Conservation (phyloP, 257 asterid genomes). For the Buddleja alternifolia region DNA sequence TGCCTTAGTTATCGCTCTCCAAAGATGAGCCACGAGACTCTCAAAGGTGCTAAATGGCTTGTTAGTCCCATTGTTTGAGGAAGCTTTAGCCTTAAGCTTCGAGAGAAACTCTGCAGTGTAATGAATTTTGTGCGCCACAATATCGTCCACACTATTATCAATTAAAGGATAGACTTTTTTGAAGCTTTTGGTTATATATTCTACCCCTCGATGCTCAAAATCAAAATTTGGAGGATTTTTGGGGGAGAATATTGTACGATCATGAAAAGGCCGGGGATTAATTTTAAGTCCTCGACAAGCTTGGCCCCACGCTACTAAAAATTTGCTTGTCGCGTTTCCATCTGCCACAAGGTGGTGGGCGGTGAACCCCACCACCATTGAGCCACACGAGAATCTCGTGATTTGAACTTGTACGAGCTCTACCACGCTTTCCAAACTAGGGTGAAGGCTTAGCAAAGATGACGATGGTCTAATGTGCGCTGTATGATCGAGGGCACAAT, state of each 20-base stretch:
- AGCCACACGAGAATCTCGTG: conserved; percentile 81
- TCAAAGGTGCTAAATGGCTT: conserved; percentile 78
- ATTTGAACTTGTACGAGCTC: conserved; percentile 82
- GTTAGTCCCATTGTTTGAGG: conserved; percentile 35
- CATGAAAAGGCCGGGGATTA: conserved; percentile 54
- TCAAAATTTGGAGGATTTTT: conserved; percentile 57
- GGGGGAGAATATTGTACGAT: conserved; percentile 60
- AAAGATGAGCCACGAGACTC: conserved; percentile 79
- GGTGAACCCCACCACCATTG: conserved; percentile 76
- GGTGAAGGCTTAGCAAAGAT: conserved; percentile 64
- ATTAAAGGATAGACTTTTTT: conserved; percentile 41
- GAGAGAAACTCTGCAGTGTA: conserved; percentile 60
- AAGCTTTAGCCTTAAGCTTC: conserved; percentile 64
- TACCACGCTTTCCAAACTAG: conserved; percentile 47
- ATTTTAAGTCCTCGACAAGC: conserved; percentile 57
- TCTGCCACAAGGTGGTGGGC: conserved; percentile 81
- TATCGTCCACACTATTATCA: conserved; percentile 44
- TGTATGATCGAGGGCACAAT: conserved; percentile 48
- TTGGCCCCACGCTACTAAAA: conserved; percentile 87
- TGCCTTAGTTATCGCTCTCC: conserved; percentile 75
- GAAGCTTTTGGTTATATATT: conserved; percentile 40
- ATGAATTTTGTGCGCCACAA: conserved; percentile 61
- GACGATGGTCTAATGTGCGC: conserved; percentile 54
- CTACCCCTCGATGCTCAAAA: conserved; percentile 70
- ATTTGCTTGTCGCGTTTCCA: conserved; percentile 71